Base-by-base conservation (phyloP, 306 rosid genomes). In the Mimosa bimucronata region DNA sequence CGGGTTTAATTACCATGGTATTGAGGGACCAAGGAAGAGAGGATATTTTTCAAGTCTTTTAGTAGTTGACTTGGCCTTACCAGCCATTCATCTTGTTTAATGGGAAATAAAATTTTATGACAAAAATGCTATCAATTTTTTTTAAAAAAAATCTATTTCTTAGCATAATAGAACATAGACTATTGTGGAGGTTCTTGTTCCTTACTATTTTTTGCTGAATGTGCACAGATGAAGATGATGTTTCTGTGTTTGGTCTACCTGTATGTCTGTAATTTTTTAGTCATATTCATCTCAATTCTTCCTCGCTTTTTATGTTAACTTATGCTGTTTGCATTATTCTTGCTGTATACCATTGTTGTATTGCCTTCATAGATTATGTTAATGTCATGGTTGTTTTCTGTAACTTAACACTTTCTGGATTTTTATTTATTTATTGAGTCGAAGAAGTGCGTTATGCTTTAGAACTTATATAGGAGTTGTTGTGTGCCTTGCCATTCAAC, bases 231-330 rank as follows among this genome's bases (percentile, higher is more conserved):
- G n/a, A n/a, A n/a, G n/a, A n/a, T n/a, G n/a, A n/a, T n/a, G n/a
- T n/a, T n/a, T n/a, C n/a, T n/a, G n/a, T n/a, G n/a, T n/a, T n/a
- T n/a, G n/a, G n/a, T n/a, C n/a, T n/a, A n/a, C n/a, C 30, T 50
- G 15, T 45, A 58, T 66, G 26, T 48, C 30, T 55, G 28, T 34
- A 38, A 75, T 69, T 37, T 70, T 44, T 13, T 60, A 30, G 50
- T 26, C 19, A 19, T 34, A 79, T 71, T 79, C 64, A 72, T 76
- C 58, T 91, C 90, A 66, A 30, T 80, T 81, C 73, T 70, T 29
- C 52, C 71, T 60, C 77, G 66, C n/a, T 52, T 70, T 71, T 71
- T n/a, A 66, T 57, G 76, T 68, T n/a, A n/a, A n/a, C n/a, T n/a
- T 26, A 30, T 14, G 21, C 25, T 7, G 19, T 21, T 53, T 73